Percentiles rank a stretch among this genome's conserved stretches.
Evolutionary conservation across 441 rosid species (phyloP).

Genomic region (Euphorbia schlechtendalii): DNA sequence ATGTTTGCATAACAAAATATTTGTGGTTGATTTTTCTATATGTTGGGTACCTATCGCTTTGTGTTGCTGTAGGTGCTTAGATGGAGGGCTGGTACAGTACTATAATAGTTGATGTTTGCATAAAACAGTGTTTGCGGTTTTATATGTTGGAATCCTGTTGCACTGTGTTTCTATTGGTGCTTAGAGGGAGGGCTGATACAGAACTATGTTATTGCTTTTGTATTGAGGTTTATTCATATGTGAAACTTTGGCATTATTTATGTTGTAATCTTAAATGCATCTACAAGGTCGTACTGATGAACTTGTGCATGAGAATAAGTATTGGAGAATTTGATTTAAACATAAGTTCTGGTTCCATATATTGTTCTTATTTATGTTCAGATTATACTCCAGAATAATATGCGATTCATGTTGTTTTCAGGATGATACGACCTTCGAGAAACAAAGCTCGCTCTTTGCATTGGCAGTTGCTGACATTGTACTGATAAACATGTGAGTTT

Average conservation of each 20-base stretch:
- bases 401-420: constrained; percentile 26
- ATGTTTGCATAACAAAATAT: too few species aligned
- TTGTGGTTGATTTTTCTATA: too few species aligned
- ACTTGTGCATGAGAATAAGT: background rate
- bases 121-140: background rate
- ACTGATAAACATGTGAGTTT: constrained; percentile 79
- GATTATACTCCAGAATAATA: constrained; percentile 2
- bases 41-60: too few species aligned
- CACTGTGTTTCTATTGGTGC: background rate
- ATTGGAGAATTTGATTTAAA: background rate
- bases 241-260: background rate
- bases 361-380: background rate
- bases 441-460: constrained; percentile 87
- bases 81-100: too few species aligned
- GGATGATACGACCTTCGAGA: constrained; percentile 96
- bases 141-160: background rate
- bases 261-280: background rate
- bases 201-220: background rate
- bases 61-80: too few species aligned
- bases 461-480: constrained; percentile 86
- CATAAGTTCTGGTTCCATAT: background rate
- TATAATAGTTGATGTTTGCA: background rate
- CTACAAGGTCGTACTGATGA: background rate
- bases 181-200: background rate
- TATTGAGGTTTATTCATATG: background rate